Percentiles rank a stretch among this genome's conserved stretches.
Evolutionary conservation across 83 land plant species (phyloP).

Genomic region (Diphasiastrum complanatum): DNA sequence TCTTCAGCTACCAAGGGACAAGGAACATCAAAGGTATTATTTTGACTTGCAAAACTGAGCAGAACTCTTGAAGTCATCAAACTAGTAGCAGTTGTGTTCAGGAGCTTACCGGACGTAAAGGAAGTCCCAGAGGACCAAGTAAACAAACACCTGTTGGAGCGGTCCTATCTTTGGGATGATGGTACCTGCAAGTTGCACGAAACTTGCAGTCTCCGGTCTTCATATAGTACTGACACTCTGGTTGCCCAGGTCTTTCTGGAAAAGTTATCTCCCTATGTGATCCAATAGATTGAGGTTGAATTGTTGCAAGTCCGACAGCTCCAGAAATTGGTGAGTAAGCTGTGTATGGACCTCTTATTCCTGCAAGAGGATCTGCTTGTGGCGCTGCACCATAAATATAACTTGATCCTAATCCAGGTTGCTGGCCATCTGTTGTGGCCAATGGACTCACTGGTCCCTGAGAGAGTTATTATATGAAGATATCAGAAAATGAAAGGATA

Average conservation of each 20-base stretch:
- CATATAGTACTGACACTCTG: constrained; percentile 78
- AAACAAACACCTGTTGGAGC: constrained; percentile 31
- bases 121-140: constrained; percentile 58
- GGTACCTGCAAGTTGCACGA: constrained; percentile 64
- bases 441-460: constrained; percentile 24
- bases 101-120: constrained; percentile 73
- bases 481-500: too few relatives aligned
- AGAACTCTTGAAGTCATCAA: too few relatives aligned
- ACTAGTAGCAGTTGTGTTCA: too few relatives aligned
- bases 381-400: constrained; percentile 20
- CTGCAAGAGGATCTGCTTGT: constrained; percentile 18
- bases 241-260: constrained; percentile 80
- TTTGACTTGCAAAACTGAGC: too few relatives aligned
- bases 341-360: constrained; percentile 13
- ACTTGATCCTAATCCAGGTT: constrained; percentile 11
- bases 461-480: too few relatives aligned
- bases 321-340: constrained; percentile 19
- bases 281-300: constrained; percentile 8
- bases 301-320: constrained; percentile 20
- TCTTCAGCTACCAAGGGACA: too few relatives aligned
- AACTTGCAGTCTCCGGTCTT: constrained; percentile 76
- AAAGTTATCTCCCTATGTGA: constrained; percentile 19
- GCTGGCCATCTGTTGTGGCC: constrained; percentile 22
- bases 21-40: too few relatives aligned
- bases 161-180: constrained; percentile 68